These are phyloP conservation scores for Salvia splendens DNA, from an alignment of 257 asterid species.

Conservation along the genomic window DNA sequence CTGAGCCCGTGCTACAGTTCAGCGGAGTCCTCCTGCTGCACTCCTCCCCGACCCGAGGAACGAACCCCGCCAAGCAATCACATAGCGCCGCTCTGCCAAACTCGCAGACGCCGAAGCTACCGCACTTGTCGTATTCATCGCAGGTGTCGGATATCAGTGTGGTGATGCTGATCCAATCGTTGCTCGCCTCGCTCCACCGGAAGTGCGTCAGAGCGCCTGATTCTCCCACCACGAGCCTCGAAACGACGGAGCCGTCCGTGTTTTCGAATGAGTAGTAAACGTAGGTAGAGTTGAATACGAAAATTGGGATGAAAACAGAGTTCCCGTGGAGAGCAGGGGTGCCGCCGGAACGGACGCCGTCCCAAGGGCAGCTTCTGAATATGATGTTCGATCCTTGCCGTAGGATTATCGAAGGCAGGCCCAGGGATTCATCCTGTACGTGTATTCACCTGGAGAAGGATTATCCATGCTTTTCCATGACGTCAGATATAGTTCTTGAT, in stretches of 20 bases:
- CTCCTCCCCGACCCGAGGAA: slow-evolving; percentile 34
- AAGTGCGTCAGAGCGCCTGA: slow-evolving; percentile 32
- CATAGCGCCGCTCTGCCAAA: slow-evolving; percentile 25
- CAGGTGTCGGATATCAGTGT: slow-evolving; percentile 37
- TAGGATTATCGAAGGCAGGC: slow-evolving; percentile 43
- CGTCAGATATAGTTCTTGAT: slow-evolving; percentile 31
- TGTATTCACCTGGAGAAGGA: slow-evolving; percentile 44
- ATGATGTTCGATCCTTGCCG: slow-evolving; percentile 27
- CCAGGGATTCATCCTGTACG: slow-evolving; percentile 35
- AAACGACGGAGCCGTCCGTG: slow-evolving; percentile 29
- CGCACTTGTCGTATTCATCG: slow-evolving; percentile 40
- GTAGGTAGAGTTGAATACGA: slow-evolving; percentile 5
- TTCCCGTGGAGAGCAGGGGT: slow-evolving; percentile 31
- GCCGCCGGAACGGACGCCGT: slow-evolving; percentile 24
- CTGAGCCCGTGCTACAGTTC: slow-evolving; percentile 33
- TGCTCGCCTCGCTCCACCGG: slow-evolving; percentile 35
- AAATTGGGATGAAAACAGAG: slow-evolving; percentile 30
- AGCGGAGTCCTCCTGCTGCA: slow-evolving; percentile 34
- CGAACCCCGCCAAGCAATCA: slow-evolving; percentile 39
- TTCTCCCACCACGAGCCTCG: slow-evolving; percentile 38
- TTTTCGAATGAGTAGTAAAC: slow-evolving; percentile 34
- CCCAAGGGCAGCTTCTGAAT: slow-evolving; percentile 24
- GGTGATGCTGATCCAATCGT: slow-evolving; percentile 34
- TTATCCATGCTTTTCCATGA: slow-evolving; percentile 44
- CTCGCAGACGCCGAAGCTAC: slow-evolving; percentile 42